phyloP scores from a whole-genome alignment of 176 grass and related monocot genomes.

The Panicum miliaceum region DNA sequence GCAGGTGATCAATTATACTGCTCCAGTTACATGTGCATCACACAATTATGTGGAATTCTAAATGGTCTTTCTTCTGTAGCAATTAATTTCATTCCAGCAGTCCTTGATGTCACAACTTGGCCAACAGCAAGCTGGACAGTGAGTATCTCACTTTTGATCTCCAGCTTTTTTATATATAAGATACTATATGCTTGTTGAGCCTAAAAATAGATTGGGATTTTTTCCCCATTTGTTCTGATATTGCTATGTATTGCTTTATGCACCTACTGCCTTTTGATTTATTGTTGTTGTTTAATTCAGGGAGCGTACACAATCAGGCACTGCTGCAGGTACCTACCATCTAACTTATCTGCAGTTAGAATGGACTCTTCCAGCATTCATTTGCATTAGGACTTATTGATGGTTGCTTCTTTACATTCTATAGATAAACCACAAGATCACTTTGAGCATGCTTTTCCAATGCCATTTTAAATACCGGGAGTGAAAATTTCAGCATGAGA shows the following conservation, averaged over 20 bases:
- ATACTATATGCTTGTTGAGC: conserved; percentile 6
- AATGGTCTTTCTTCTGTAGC: conserved; percentile 49
- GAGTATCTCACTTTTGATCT: conserved; percentile 58
- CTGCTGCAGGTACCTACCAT: conserved; percentile 61
- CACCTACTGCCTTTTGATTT: conserved; percentile 12
- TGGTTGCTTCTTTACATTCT: conserved; percentile 15
- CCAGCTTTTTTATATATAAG: not conserved
- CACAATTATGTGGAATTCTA: conserved; percentile 29
- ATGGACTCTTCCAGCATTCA: not conserved
- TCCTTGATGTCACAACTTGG: conserved; percentile 72
- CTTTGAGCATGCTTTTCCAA: not conserved
- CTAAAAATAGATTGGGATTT: not conserved
- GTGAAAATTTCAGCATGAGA: not conserved
- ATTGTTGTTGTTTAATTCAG: conserved; percentile 53
- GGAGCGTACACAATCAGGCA: conserved; percentile 52
- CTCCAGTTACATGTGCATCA: conserved; percentile 29
- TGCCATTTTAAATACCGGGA: not conserved
- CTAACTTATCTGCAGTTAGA: not conserved
- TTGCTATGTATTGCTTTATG: not conserved
- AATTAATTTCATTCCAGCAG: conserved; percentile 87
- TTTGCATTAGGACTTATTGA: conserved; percentile 2
- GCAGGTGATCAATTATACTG: conserved; percentile 55
- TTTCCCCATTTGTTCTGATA: conserved; percentile 17
- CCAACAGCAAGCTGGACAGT: conserved; percentile 71
- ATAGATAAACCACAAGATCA: conserved; percentile 4